Evolutionary conservation across 2,329 filamentous ascomycete genomes (phyloP).

Genomic region (Pseudocercospora cruenta): DNA sequence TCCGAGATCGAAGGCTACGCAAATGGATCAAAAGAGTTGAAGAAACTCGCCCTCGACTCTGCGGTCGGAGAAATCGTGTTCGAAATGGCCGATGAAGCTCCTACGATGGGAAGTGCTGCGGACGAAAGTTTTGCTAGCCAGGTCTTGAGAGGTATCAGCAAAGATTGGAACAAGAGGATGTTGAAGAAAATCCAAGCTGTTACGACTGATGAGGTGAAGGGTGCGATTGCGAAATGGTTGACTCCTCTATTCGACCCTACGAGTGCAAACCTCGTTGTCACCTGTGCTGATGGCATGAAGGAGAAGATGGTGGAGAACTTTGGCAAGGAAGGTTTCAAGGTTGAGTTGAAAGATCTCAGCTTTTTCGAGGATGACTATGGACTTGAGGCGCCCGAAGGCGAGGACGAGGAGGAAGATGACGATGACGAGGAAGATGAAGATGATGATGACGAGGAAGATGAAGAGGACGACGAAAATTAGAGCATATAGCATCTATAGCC

Average conservation of each 20-base stretch:
- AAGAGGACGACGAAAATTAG: conserved; percentile 10
- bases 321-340: conserved; percentile 74
- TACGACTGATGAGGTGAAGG: conserved; percentile 73
- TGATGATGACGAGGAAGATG: conserved; percentile 54
- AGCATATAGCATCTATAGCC: background rate
- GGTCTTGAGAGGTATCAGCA: conserved; percentile 74
- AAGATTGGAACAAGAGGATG: conserved; percentile 76
- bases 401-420: conserved; percentile 63
- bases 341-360: conserved; percentile 71
- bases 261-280: conserved; percentile 82
- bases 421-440: conserved; percentile 59
- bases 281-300: conserved; percentile 81
- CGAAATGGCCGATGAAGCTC: conserved; percentile 82
- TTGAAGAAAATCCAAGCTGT: conserved; percentile 78
- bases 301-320: conserved; percentile 81
- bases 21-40: conserved; percentile 70
- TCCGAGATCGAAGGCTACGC: conserved; percentile 75
- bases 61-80: conserved; percentile 89
- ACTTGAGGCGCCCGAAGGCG: conserved; percentile 64
- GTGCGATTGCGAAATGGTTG: conserved; percentile 73
- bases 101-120: conserved; percentile 81
- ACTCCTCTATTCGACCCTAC: conserved; percentile 78
- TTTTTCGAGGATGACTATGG: conserved; percentile 92
- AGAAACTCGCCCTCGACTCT: conserved; percentile 82
- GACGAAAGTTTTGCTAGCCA: conserved; percentile 80